Conservation (phyloP, 148 eudicot species). For the Rhododendron ovatum region DNA sequence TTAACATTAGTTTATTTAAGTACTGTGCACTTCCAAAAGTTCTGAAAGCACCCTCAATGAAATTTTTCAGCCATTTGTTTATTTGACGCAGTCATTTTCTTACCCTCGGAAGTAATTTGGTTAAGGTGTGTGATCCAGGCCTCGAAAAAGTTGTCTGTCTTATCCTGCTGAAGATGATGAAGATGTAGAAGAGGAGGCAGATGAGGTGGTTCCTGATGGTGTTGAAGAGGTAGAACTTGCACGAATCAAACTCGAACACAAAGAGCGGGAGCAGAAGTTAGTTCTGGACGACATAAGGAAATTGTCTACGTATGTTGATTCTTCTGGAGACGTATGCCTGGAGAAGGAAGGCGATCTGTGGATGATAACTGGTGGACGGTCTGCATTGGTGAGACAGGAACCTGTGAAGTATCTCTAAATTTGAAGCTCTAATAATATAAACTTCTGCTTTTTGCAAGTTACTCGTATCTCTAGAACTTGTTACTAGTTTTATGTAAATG, state of each 20-base stretch:
- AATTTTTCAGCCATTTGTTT: neutral
- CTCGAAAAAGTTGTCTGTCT: slow-evolving; percentile 75
- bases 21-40: neutral
- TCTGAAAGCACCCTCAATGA: neutral
- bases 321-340: slow-evolving; percentile 39
- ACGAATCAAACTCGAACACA: slow-evolving; percentile 75
- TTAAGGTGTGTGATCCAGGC: slow-evolving; percentile 49
- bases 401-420: slow-evolving; percentile 14
- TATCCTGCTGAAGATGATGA: slow-evolving; percentile 85
- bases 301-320: slow-evolving; percentile 47
- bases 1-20: neutral
- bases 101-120: slow-evolving; percentile 8
- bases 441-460: neutral
- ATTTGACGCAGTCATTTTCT: neutral
- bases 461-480: no score
- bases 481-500: neutral
- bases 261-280: slow-evolving; percentile 69
- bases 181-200: slow-evolving; percentile 95
- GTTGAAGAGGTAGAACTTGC: slow-evolving; percentile 99
- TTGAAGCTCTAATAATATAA: neutral
- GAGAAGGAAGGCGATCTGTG: slow-evolving; percentile 69
- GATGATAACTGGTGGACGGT: slow-evolving; percentile 74
- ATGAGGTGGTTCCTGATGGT: slow-evolving; percentile 98
- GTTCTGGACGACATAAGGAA: slow-evolving; percentile 77
- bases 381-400: slow-evolving; percentile 60